These are phyloP conservation scores for Aquilaria yunnanensis DNA, from an alignment of 345 rosid species.

Conservation along the genomic window DNA sequence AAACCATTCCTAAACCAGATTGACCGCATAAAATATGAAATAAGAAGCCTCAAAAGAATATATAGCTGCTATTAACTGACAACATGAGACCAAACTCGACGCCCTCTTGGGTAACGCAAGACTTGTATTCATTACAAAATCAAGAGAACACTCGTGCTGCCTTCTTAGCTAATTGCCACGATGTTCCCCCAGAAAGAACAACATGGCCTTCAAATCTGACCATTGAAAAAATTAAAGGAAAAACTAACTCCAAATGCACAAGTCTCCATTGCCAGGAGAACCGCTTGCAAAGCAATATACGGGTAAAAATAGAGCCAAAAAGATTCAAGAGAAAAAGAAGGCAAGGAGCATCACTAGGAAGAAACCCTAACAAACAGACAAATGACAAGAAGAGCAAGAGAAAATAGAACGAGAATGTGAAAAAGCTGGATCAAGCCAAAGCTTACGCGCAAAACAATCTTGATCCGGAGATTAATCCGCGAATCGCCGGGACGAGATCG, in stretches of 20 bases:
- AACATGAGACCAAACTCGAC: too few relatives aligned
- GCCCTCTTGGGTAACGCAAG: too few relatives aligned
- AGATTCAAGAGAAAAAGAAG: neutral
- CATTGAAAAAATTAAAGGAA: neutral
- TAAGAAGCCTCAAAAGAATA: too few relatives aligned
- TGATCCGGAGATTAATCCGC: conserved; percentile 36
- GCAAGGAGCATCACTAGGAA: neutral
- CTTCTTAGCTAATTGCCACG: neutral
- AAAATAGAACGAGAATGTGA: conserved; percentile 1
- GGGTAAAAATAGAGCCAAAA: neutral
- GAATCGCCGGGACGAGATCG: conserved; percentile 17
- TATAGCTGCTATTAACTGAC: too few relatives aligned
- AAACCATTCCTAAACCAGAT: too few relatives aligned
- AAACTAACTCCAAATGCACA: neutral
- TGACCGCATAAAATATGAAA: too few relatives aligned
- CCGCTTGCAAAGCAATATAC: neutral
- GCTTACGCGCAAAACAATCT: conserved; percentile 52
- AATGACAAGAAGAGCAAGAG: neutral
- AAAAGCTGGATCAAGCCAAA: conserved; percentile 22
- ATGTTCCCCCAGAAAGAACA: neutral
- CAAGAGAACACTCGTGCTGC: too few relatives aligned
- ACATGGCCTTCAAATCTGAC: neutral
- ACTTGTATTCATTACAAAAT: too few relatives aligned
- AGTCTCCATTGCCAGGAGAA: neutral
- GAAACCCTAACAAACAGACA: neutral